Evolutionary conservation across 202 grass and related monocot species (phyloP).

Genomic region (Digitaria exilis): DNA sequence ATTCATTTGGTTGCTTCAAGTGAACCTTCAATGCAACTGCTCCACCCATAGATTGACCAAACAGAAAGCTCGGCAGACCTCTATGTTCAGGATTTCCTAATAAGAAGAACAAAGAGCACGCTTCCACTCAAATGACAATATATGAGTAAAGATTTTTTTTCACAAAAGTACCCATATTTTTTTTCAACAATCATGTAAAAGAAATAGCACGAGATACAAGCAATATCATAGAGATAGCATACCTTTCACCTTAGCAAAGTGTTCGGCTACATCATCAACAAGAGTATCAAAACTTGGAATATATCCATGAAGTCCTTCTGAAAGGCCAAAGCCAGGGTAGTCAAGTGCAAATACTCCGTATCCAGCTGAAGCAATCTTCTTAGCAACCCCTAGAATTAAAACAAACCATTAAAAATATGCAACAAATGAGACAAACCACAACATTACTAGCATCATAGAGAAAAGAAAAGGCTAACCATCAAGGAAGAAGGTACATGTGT

Average conservation of each 20-base stretch:
- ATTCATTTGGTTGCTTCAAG: slow-evolving; percentile 84
- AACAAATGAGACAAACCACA: slow-evolving; percentile 21
- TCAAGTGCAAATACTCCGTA: slow-evolving; percentile 96
- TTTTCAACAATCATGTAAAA: neutral
- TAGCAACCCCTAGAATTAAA: slow-evolving; percentile 70
- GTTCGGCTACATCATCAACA: slow-evolving; percentile 68
- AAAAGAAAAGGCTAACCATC: slow-evolving; percentile 81
- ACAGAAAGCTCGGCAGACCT: slow-evolving; percentile 77
- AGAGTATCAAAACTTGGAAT: slow-evolving; percentile 78
- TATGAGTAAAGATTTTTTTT: neutral
- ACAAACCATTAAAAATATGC: slow-evolving; percentile 1
- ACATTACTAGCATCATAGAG: slow-evolving; percentile 23
- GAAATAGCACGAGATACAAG: neutral
- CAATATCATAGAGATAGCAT: slow-evolving; percentile 16
- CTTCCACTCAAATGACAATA: neutral
- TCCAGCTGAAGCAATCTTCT: slow-evolving; percentile 80
- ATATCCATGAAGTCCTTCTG: slow-evolving; percentile 97
- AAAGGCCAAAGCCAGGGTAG: slow-evolving; percentile 94
- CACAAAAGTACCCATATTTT: neutral
- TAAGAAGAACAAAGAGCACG: neutral
- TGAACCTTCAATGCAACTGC: slow-evolving; percentile 92
- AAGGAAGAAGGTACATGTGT: slow-evolving; percentile 97
- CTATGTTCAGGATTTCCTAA: slow-evolving; percentile 74
- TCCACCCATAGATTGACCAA: slow-evolving; percentile 96
- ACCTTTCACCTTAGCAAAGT: slow-evolving; percentile 88